Percentiles rank a stretch among this genome's conserved stretches.
These are phyloP conservation scores for Eurotiales sp. DNA, from an alignment of 2,329 filamentous ascomycete species.

Conservation along the genomic window DNA sequence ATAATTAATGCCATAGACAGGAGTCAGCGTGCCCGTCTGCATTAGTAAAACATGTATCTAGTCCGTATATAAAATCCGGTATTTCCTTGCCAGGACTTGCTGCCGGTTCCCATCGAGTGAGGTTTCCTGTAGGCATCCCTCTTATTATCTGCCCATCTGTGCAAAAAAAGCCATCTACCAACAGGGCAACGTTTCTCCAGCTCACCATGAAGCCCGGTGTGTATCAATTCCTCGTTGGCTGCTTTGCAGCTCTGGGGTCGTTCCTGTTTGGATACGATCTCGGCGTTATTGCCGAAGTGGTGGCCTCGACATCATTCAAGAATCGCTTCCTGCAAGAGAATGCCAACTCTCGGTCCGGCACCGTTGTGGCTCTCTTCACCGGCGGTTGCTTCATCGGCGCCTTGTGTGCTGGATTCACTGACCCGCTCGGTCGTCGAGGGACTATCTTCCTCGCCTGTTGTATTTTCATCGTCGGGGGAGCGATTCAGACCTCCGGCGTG, in stretches of 20 bases:
- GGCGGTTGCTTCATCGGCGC: slow-evolving; percentile 3
- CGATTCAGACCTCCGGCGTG: slow-evolving; percentile 66
- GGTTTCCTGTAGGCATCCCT: no score
- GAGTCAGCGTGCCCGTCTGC: no score
- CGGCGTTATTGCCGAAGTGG: neutral
- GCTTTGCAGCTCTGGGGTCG: neutral
- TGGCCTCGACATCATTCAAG: neutral
- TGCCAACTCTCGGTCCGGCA: neutral
- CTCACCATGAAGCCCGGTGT: slow-evolving; percentile 4
- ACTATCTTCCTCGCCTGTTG: neutral
- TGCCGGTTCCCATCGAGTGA: no score
- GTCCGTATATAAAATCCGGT: no score
- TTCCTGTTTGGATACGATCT: neutral
- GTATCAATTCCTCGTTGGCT: slow-evolving; percentile 23
- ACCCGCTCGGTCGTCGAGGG: slow-evolving; percentile 1
- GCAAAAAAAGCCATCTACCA: no score
- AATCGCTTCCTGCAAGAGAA: neutral
- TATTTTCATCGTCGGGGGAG: slow-evolving; percentile 50
- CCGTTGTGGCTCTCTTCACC: slow-evolving; percentile 1
- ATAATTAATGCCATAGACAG: no score
- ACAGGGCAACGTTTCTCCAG: no score
- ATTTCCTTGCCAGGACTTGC: no score
- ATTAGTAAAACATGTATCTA: no score
- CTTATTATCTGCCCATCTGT: no score
- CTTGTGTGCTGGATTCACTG: neutral